These are phyloP conservation scores for Zygoascus meyerae DNA, from an alignment of 1,139 yeast species.

Conservation along the genomic window DNA sequence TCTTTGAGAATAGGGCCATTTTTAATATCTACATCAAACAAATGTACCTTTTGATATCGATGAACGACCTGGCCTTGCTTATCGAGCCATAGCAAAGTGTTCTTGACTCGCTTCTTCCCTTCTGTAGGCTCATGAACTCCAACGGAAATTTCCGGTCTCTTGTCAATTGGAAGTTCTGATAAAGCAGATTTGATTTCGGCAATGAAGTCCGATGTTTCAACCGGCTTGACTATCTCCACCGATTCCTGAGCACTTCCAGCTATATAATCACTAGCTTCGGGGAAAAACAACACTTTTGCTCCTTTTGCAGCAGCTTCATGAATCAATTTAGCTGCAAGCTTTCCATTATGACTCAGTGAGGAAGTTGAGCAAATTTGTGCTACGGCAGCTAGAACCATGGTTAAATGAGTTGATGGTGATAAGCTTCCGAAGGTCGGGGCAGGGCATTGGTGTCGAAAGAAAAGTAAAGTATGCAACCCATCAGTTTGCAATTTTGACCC, in stretches of 20 bases:
- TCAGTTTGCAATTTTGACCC: too few species aligned
- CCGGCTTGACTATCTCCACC: constrained; percentile 47
- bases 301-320: constrained; percentile 53
- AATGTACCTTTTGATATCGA: constrained; percentile 76
- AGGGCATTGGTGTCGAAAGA: too few species aligned
- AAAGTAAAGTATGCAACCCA: too few species aligned
- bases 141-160: constrained; percentile 45
- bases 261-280: constrained; percentile 90
- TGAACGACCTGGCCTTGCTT: constrained; percentile 57
- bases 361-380: constrained; percentile 83
- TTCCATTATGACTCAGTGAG: constrained; percentile 53
- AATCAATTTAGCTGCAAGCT: constrained; percentile 52
- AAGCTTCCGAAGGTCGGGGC: neutral
- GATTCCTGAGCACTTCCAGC: constrained; percentile 67
- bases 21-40: constrained; percentile 77
- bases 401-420: neutral
- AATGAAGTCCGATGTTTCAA: constrained; percentile 46
- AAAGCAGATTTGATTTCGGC: constrained; percentile 46
- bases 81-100: constrained; percentile 67
- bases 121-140: constrained; percentile 80
- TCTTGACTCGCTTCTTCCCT: constrained; percentile 46
- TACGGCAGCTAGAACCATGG: constrained; percentile 63
- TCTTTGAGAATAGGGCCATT: constrained; percentile 56
- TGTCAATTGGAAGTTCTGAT: constrained; percentile 32
- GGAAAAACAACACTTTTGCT: constrained; percentile 69